Evolutionary conservation across 352 stramenopile genomes (phyloP).

Genomic region (Poterioochromonas sp.): DNA sequence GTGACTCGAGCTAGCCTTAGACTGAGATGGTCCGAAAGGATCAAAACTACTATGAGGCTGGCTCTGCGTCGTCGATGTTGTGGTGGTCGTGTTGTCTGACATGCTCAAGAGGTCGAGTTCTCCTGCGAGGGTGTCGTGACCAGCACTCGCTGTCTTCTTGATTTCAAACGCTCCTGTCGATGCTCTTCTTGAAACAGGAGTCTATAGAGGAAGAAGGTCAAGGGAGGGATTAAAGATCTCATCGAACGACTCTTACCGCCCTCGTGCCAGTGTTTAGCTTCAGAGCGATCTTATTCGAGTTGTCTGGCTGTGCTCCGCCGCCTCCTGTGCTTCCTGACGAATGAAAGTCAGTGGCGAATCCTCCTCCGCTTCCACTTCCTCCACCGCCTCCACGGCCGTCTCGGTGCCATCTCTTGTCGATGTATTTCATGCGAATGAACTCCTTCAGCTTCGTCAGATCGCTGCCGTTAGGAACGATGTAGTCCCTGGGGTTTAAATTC

Average conservation of each 20-base stretch:
- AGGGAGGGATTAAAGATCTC: background rate
- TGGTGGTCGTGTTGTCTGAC: too few relatives aligned
- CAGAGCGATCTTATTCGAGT: background rate
- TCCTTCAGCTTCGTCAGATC: conserved; percentile 12
- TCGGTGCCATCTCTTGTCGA: conserved; percentile 19
- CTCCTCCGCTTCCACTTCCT: background rate
- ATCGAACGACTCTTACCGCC: background rate
- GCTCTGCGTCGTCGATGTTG: too few relatives aligned
- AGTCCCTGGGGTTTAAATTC: background rate
- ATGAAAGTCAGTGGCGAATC: background rate
- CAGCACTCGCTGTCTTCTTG: background rate
- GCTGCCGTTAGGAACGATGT: background rate
- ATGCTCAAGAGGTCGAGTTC: too few relatives aligned
- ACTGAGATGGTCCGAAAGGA: background rate
- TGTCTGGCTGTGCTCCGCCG: too few relatives aligned
- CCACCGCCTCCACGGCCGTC: background rate
- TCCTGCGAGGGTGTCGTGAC: too few relatives aligned
- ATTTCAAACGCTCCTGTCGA: background rate
- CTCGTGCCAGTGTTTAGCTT: background rate
- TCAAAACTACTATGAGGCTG: background rate
- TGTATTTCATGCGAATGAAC: conserved; percentile 24
- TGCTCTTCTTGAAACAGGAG: background rate
- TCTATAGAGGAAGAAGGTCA: background rate
- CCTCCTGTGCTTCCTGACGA: background rate
- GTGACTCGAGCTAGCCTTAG: background rate